phyloP scores from a whole-genome alignment of 805 yeast species.

The Saturnispora sekii region DNA sequence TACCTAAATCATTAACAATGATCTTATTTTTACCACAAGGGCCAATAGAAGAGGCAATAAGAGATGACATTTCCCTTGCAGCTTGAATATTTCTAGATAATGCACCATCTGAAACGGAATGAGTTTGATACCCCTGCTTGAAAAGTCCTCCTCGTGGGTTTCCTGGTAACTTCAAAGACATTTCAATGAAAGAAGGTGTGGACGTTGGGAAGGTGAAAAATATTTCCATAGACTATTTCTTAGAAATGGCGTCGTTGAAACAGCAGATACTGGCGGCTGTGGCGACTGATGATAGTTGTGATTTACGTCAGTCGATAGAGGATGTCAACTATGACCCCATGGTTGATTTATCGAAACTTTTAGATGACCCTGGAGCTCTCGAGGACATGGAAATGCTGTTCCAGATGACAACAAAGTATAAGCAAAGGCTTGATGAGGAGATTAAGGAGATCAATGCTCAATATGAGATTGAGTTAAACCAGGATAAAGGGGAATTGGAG shows the following conservation, averaged over 20 bases:
- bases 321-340: conserved; percentile 40
- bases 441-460: conserved; percentile 31
- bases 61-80: conserved; percentile 82
- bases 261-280: conserved; percentile 17
- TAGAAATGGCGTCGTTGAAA: conserved; percentile 4
- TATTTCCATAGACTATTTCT: not conserved
- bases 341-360: conserved; percentile 40
- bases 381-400: conserved; percentile 42
- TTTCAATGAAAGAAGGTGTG: conserved; percentile 20
- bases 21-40: conserved; percentile 97
- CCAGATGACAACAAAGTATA: conserved; percentile 41
- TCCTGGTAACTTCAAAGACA: conserved; percentile 86
- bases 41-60: conserved; percentile 91
- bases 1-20: conserved; percentile 80
- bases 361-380: conserved; percentile 42
- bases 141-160: conserved; percentile 92
- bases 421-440: conserved; percentile 36
- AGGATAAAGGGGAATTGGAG: conserved; percentile 13
- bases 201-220: too few species aligned
- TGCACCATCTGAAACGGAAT: conserved; percentile 89
- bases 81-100: conserved; percentile 88
- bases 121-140: conserved; percentile 88
- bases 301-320: not conserved
- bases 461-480: conserved; percentile 20
- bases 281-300: not conserved